Evolutionary conservation across 108 stramenopile species (phyloP), one percentile per base, ranked within the genome.

Genomic region (Cylindrotheca fusiformis): DNA sequence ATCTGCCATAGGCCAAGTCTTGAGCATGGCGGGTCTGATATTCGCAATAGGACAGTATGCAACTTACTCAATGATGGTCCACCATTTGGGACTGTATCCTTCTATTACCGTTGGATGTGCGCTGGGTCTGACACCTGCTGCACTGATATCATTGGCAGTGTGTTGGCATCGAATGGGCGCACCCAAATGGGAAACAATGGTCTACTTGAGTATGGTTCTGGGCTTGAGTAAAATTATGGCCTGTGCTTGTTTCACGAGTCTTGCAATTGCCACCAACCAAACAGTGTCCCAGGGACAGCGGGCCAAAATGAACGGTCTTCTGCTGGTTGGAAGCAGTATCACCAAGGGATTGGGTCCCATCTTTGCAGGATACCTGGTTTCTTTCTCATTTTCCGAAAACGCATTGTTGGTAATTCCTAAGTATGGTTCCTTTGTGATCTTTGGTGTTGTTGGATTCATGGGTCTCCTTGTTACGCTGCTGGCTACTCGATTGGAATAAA

Each of bases 241-340:
- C 48, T 18, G 69, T 24, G 19, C 76, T 0, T 68, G 73, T 67
- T 81, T 86, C 59, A 71, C 85, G 14, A 68, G 56, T 50, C 71
- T 84, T 28, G 68, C 85, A 17, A 69, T 90, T 20, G 52, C 79
- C 23, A 72, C 72, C 19, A 90, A 90, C 50, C 60, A 74, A 45
- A 81, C 88, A 20, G 88, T 90, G 1, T 70, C 78, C 8, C 49
- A 58, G 17, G 58, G 72, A 17, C 75, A 77, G 45, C 69, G 88
- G 23, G 82, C 79, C n/a, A 80, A 77, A 6, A 78, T 84, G 88
- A 86, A 90, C 61, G 88, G 85, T 12, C 48, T 90, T 3, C 58
- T 69, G 3, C 66, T 80, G 28, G 26, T 90, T 10, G 88, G 83
- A 1, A 78, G 75, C 6, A 81, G 82, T 25, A 32, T 82, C 4